These are phyloP conservation scores for Sphagnum magellanicum DNA, from an alignment of 228 moss, liverwort and hornwort genomes.

Conservation along the genomic window DNA sequence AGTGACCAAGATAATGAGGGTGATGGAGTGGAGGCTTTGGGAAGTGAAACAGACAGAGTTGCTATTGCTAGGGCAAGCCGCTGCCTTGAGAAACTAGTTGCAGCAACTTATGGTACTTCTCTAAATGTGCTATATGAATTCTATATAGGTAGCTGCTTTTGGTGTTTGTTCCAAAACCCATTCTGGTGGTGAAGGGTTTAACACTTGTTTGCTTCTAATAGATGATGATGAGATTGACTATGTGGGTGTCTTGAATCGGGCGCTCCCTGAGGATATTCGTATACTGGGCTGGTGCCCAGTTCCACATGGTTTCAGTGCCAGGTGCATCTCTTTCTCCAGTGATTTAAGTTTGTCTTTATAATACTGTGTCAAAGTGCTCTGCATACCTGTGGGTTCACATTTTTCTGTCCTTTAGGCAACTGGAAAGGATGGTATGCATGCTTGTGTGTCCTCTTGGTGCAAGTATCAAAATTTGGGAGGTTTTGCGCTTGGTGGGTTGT, in stretches of 20 bases:
- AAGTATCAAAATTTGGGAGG: too few relatives aligned
- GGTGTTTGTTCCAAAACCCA: too few relatives aligned
- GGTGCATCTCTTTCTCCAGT: conserved; percentile 24
- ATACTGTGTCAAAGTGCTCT: too few relatives aligned
- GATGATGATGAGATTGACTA: conserved; percentile 82
- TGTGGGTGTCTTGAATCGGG: conserved; percentile 77
- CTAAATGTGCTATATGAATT: not conserved
- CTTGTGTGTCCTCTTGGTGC: too few relatives aligned
- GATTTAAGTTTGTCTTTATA: not conserved
- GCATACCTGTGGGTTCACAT: too few relatives aligned
- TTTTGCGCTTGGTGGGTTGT: too few relatives aligned
- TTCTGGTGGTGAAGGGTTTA: too few relatives aligned
- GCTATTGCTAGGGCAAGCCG: conserved; percentile 82
- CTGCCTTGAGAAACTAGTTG: conserved; percentile 40
- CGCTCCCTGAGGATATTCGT: conserved; percentile 85
- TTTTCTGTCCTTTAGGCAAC: too few relatives aligned
- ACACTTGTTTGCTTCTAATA: not conserved
- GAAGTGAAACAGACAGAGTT: conserved; percentile 64
- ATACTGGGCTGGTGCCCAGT: conserved; percentile 97
- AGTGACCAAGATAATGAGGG: not conserved
- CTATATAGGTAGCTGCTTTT: too few relatives aligned
- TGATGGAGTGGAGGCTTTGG: conserved; percentile 7
- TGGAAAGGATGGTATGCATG: too few relatives aligned
- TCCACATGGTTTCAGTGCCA: conserved; percentile 76
- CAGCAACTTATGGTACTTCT: conserved; percentile 38